These are phyloP conservation scores for Silybum marianum DNA, from an alignment of 129 eudicot genomes.

Conservation along the genomic window DNA sequence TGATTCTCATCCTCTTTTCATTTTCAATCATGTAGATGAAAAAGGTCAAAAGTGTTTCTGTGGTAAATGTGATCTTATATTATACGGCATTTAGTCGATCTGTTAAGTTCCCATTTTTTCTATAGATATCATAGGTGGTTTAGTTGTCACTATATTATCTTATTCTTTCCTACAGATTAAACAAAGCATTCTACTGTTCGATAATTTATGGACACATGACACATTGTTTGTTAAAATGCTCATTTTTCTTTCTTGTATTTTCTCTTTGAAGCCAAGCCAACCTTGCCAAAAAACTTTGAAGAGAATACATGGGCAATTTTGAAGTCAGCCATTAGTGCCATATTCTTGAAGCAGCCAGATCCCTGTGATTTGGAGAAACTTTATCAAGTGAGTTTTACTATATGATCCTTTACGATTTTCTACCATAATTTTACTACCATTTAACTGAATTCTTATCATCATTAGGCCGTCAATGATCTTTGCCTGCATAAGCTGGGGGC, in stretches of 20 bases:
- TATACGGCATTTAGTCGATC: background rate
- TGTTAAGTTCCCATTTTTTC: background rate
- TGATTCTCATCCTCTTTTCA: background rate
- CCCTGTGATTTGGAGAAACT: conserved; percentile 82
- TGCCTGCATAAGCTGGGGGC: conserved; percentile 91
- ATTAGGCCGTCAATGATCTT: conserved; percentile 90
- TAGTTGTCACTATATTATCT: background rate
- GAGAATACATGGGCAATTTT: conserved; percentile 85
- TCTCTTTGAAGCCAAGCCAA: conserved; percentile 66
- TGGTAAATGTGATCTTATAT: background rate
- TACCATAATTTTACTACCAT: background rate
- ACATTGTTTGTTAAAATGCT: background rate
- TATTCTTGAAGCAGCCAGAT: conserved; percentile 85
- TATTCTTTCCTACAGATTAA: background rate
- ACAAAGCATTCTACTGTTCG: background rate
- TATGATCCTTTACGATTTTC: background rate
- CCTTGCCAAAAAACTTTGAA: conserved; percentile 77
- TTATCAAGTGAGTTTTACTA: conserved; percentile 58
- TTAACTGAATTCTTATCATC: background rate
- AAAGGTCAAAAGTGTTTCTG: background rate
- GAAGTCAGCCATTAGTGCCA: conserved; percentile 83
- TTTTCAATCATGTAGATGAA: background rate
- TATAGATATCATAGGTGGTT: background rate
- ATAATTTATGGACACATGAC: background rate
- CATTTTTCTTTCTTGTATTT: background rate